These are phyloP conservation scores for Cladorrhinum sp. DNA, from an alignment of 2,329 filamentous ascomycete genomes.

Conservation along the genomic window DNA sequence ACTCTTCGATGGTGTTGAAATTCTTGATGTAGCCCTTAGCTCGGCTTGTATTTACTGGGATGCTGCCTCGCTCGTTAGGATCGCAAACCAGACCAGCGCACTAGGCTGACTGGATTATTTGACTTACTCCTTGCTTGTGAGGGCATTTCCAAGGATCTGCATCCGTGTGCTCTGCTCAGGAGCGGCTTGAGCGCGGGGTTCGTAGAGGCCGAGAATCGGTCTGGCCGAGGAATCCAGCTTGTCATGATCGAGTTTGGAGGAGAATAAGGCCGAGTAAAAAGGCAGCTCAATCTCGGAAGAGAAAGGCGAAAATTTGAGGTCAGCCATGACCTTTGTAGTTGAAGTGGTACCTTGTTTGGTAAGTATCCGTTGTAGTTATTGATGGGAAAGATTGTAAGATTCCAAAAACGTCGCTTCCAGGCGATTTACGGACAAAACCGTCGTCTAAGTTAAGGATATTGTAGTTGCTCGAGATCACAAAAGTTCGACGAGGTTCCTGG, in stretches of 20 bases:
- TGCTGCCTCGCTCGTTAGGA: slow-evolving; percentile 42
- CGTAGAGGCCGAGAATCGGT: slow-evolving; percentile 82
- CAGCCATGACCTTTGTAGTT: slow-evolving; percentile 40
- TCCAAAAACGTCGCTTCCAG: not conserved
- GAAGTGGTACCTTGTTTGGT: slow-evolving; percentile 21
- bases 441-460: not conserved
- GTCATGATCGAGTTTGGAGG: slow-evolving; percentile 93
- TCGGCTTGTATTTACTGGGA: slow-evolving; percentile 68
- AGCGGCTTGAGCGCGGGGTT: slow-evolving; percentile 69
- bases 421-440: not conserved
- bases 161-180: slow-evolving; percentile 79
- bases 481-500: not conserved
- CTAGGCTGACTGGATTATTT: not conserved
- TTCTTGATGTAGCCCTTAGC: slow-evolving; percentile 95
- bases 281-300: slow-evolving; percentile 91
- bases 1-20: slow-evolving; percentile 93
- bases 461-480: not conserved
- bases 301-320: slow-evolving; percentile 77
- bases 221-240: slow-evolving; percentile 93
- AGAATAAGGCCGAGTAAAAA: slow-evolving; percentile 91
- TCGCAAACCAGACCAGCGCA: not conserved
- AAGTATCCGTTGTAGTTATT: not conserved
- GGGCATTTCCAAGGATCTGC: slow-evolving; percentile 83
- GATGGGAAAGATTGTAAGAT: not conserved
- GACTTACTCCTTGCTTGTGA: slow-evolving; percentile 78